Conservation (phyloP, 768 basidiomycete genomes). For the Leccinellum rugosiceps region DNA sequence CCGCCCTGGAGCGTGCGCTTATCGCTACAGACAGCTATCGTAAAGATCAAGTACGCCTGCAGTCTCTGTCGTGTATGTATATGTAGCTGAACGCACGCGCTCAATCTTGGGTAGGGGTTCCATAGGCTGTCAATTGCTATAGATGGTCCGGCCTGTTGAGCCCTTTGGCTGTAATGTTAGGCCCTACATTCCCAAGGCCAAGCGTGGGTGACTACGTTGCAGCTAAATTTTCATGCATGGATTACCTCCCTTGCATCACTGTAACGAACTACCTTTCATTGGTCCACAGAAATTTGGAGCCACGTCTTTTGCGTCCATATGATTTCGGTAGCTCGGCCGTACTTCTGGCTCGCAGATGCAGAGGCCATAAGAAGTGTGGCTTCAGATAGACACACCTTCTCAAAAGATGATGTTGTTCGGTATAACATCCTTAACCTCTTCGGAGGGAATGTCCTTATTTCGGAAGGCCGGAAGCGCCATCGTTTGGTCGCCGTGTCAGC, state of each 20-base stretch:
- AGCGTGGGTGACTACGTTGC: slow-evolving; percentile 33
- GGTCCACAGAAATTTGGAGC: slow-evolving; percentile 40
- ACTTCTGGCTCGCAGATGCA: slow-evolving; percentile 43
- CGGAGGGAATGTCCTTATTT: slow-evolving; percentile 42
- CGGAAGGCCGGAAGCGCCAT: slow-evolving; percentile 49
- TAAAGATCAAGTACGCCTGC: slow-evolving; percentile 13
- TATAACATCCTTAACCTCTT: slow-evolving; percentile 45
- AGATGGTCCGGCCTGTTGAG: slow-evolving; percentile 37
- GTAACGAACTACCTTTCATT: neutral
- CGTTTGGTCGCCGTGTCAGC: slow-evolving; percentile 44
- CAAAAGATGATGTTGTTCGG: slow-evolving; percentile 39
- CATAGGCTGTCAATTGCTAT: slow-evolving; percentile 15
- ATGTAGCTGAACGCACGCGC: neutral
- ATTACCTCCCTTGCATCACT: too few species aligned
- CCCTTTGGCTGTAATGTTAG: slow-evolving; percentile 24
- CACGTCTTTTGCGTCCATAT: slow-evolving; percentile 39
- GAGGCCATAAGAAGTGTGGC: slow-evolving; percentile 39
- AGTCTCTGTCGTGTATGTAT: too few species aligned
- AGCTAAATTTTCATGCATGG: slow-evolving; percentile 37
- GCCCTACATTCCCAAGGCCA: slow-evolving; percentile 33
- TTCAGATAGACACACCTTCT: slow-evolving; percentile 35
- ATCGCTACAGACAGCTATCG: slow-evolving; percentile 10
- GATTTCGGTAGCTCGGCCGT: slow-evolving; percentile 30
- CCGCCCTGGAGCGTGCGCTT: slow-evolving; percentile 1
- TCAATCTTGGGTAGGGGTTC: slow-evolving; percentile 3